phyloP scores from a whole-genome alignment of 768 basidiomycete species.

The Suillus cothurnatus region DNA sequence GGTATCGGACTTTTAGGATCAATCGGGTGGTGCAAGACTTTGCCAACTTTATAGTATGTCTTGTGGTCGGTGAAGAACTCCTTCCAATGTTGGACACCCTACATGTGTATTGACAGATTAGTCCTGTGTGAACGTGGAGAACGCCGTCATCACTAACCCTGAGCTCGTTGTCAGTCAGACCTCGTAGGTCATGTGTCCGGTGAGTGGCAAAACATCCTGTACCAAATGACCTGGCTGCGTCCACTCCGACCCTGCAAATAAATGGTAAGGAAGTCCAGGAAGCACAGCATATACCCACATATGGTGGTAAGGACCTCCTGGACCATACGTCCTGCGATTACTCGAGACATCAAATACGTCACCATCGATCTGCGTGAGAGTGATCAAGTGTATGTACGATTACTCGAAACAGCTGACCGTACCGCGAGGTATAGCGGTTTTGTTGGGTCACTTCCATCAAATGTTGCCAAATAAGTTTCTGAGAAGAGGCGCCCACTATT shows the following conservation, averaged over 20 bases:
- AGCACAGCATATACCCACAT: slow-evolving; percentile 45
- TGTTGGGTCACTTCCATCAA: slow-evolving; percentile 66
- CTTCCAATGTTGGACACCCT: slow-evolving; percentile 90
- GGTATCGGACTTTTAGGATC: slow-evolving; percentile 77
- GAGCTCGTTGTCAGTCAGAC: slow-evolving; percentile 70
- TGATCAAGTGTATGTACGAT: background rate
- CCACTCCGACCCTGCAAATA: slow-evolving; percentile 68
- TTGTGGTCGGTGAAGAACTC: slow-evolving; percentile 83
- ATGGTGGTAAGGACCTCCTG: slow-evolving; percentile 81
- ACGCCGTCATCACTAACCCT: slow-evolving; percentile 46
- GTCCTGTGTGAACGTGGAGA: background rate
- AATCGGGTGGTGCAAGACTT: slow-evolving; percentile 73
- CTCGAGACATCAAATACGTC: slow-evolving; percentile 92
- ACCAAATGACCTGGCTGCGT: slow-evolving; percentile 90
- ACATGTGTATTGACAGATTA: slow-evolving; percentile 8
- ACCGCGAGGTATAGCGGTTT: slow-evolving; percentile 87
- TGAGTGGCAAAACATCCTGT: slow-evolving; percentile 94
- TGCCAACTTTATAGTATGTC: slow-evolving; percentile 77
- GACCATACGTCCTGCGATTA: slow-evolving; percentile 77
- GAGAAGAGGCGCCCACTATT: slow-evolving; percentile 72
- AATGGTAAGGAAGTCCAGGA: slow-evolving; percentile 15
- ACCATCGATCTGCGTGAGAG: slow-evolving; percentile 71
- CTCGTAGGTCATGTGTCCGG: slow-evolving; percentile 89
- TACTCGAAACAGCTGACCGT: slow-evolving; percentile 28
- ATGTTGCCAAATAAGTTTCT: slow-evolving; percentile 63